Percentiles rank a stretch among this genome's conserved stretches.
Conservation (phyloP, 257 asterid species). For the Prunella vulgaris region DNA sequence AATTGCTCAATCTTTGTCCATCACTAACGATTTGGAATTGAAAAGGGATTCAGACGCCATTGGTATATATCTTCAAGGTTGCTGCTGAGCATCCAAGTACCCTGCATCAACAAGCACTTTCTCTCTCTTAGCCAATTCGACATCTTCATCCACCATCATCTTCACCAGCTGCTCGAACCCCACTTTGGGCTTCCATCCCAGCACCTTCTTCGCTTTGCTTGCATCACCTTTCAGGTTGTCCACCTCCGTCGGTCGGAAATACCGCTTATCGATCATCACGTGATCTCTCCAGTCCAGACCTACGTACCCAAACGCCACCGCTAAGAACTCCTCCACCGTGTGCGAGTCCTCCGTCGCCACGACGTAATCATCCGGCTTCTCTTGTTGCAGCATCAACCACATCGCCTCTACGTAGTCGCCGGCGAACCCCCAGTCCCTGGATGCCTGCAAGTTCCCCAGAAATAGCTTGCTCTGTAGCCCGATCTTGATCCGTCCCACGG, state of each 20-base stretch:
- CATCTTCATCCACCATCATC: slow-evolving; percentile 99
- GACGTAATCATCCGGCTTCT: slow-evolving; percentile 88
- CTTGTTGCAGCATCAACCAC: slow-evolving; percentile 99
- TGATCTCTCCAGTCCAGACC: slow-evolving; percentile 92
- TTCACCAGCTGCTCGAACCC: slow-evolving; percentile 89
- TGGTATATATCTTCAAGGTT: slow-evolving; percentile 46
- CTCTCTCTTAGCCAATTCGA: slow-evolving; percentile 91
- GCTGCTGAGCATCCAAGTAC: slow-evolving; percentile 93
- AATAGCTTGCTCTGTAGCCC: slow-evolving; percentile 93
- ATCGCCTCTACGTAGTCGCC: slow-evolving; percentile 98
- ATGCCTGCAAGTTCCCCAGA: slow-evolving; percentile 80
- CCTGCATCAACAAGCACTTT: slow-evolving; percentile 98
- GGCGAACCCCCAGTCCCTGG: slow-evolving; percentile 95
- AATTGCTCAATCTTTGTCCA: slow-evolving; percentile 2
- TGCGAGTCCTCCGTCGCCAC: slow-evolving; percentile 98
- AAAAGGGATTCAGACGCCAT: neutral
- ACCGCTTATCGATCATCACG: slow-evolving; percentile 79
- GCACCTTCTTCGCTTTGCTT: slow-evolving; percentile 61
- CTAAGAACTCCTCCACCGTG: slow-evolving; percentile 83
- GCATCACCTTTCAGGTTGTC: slow-evolving; percentile 91
- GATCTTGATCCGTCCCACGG: slow-evolving; percentile 85
- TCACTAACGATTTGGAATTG: neutral
- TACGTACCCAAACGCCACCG: slow-evolving; percentile 68
- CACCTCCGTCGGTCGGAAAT: slow-evolving; percentile 87
- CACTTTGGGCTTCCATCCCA: slow-evolving; percentile 89